Conservation (phyloP, 2,329 filamentous ascomycete species). For the Alternaria angustiovoidea region DNA sequence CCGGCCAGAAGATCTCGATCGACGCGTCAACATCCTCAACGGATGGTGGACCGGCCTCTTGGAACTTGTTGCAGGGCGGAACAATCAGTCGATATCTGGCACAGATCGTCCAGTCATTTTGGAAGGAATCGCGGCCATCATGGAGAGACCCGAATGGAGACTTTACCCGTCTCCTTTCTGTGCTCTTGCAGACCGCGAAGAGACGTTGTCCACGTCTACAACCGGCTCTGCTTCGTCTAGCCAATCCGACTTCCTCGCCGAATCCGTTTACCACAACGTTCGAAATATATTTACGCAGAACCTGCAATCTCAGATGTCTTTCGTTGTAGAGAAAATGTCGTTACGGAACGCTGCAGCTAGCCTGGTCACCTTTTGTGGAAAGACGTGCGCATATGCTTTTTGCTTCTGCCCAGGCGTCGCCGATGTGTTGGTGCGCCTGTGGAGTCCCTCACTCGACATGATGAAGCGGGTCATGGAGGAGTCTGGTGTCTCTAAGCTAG, state of each 20-base stretch:
- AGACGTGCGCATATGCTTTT: constrained; percentile 90
- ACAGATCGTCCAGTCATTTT: constrained; percentile 84
- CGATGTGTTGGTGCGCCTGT: constrained; percentile 82
- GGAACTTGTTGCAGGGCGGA: constrained; percentile 79
- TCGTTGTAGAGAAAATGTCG: constrained; percentile 90
- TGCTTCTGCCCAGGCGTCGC: constrained; percentile 89
- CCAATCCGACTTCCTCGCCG: constrained; percentile 72
- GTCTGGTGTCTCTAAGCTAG: constrained; percentile 68
- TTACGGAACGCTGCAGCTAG: constrained; percentile 73
- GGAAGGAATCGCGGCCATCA: constrained; percentile 80
- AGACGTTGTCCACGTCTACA: constrained; percentile 55
- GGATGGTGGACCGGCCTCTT: constrained; percentile 90
- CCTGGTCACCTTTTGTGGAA: constrained; percentile 82
- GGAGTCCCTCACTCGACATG: constrained; percentile 73
- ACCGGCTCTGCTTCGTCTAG: constrained; percentile 67
- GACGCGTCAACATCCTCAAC: constrained; percentile 79
- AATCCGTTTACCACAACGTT: constrained; percentile 87
- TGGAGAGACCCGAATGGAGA: constrained; percentile 90
- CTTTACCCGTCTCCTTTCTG: constrained; percentile 73
- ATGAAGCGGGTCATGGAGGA: constrained; percentile 77
- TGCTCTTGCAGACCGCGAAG: constrained; percentile 65
- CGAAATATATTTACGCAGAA: constrained; percentile 87
- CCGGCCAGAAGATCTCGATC: constrained; percentile 82
- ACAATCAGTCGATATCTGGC: constrained; percentile 79
- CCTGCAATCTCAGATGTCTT: constrained; percentile 80